Conservation (phyloP, 2,329 filamentous ascomycete genomes). For the Aspergillus melleus region DNA sequence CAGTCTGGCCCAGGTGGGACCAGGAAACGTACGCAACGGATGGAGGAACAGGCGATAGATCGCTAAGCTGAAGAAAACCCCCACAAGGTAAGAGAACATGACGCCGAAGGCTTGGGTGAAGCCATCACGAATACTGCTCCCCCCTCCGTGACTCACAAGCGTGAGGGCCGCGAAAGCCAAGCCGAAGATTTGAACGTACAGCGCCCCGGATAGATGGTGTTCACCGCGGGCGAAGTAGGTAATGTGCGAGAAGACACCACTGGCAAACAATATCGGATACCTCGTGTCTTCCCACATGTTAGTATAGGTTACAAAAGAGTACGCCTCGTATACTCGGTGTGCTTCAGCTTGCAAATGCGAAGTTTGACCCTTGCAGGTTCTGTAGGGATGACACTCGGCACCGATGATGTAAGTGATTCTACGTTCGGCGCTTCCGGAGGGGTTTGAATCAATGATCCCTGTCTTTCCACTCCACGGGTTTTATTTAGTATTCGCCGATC, state of each 20-base stretch:
- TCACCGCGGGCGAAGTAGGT: constrained; percentile 16
- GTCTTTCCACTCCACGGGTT: no score
- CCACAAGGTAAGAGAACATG: constrained; percentile 5
- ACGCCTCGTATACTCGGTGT: no score
- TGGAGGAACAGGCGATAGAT: constrained; percentile 13
- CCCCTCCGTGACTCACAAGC: background rate
- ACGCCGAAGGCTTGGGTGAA: background rate
- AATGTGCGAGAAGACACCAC: background rate
- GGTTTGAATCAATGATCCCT: no score
- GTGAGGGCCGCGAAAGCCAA: background rate
- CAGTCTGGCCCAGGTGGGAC: constrained; percentile 34
- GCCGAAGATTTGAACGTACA: constrained; percentile 10
- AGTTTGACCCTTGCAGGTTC: no score
- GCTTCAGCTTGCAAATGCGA: no score
- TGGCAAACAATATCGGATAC: background rate
- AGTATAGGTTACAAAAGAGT: no score
- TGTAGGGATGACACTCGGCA: no score
- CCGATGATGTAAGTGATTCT: no score
- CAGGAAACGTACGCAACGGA: constrained; percentile 17
- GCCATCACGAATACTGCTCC: background rate
- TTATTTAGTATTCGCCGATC: no score
- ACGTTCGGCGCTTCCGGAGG: no score
- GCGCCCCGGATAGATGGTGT: constrained; percentile 14
- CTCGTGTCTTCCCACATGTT: background rate
- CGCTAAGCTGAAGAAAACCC: constrained; percentile 12